phyloP scores from a whole-genome alignment of 2,329 filamentous ascomycete species.

The Fusarium sp. region DNA sequence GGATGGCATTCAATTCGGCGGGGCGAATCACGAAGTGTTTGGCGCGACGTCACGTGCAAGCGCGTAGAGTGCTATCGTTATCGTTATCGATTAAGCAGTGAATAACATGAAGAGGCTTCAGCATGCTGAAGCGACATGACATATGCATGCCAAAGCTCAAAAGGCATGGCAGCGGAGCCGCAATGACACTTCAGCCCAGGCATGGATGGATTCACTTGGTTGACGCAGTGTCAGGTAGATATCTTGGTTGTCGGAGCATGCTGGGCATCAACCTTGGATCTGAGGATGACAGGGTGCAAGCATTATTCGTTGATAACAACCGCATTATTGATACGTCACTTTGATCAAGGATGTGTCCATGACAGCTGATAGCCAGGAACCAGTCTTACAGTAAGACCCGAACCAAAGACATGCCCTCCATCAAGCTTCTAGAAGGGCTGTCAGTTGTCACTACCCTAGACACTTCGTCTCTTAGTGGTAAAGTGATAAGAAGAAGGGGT shows the following conservation, averaged over 20 bases:
- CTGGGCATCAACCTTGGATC: background rate
- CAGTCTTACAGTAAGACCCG: background rate
- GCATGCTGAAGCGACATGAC: background rate
- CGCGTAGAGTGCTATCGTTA: slow-evolving; percentile 20
- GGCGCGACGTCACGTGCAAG: slow-evolving; percentile 34
- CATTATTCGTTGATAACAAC: background rate
- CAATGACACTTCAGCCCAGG: background rate
- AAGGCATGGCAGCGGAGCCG: background rate
- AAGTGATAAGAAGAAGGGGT: background rate
- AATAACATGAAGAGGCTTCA: background rate
- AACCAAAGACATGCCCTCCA: background rate
- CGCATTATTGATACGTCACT: slow-evolving; percentile 13
- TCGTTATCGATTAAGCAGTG: background rate
- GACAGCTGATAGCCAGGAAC: slow-evolving; percentile 7
- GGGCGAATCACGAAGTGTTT: slow-evolving; percentile 5
- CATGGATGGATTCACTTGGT: background rate
- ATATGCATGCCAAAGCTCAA: background rate
- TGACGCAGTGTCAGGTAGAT: background rate
- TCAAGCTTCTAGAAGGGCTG: background rate
- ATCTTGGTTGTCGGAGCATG: background rate
- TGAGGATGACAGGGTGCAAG: background rate
- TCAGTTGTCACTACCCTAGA: background rate
- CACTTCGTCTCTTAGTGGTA: background rate
- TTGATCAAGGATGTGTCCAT: background rate
- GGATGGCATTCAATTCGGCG: background rate